Conservation (phyloP, 2,329 filamentous ascomycete species). For the Davidsoniella neocaledoniae region DNA sequence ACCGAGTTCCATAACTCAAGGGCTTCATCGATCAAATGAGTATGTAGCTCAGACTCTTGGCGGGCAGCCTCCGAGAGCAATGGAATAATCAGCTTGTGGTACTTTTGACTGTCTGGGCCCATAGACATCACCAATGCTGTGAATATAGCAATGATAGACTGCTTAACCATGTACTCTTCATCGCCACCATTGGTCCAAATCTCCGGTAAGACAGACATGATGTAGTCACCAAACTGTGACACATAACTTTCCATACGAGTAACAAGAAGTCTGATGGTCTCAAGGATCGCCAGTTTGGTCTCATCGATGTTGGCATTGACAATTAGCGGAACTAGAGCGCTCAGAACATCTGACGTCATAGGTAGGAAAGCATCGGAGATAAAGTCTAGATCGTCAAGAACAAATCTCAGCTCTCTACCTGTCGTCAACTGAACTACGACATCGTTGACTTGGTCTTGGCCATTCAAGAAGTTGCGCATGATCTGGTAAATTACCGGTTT, state of each 20-base stretch:
- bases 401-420: conserved; percentile 62
- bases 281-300: conserved; percentile 77
- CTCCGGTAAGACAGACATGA: conserved; percentile 62
- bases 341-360: conserved; percentile 57
- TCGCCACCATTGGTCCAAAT: conserved; percentile 69
- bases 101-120: conserved; percentile 58
- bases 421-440: conserved; percentile 84
- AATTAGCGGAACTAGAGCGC: conserved; percentile 59
- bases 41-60: conserved; percentile 53
- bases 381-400: conserved; percentile 78
- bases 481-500: conserved; percentile 70
- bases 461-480: conserved; percentile 70
- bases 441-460: conserved; percentile 65
- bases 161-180: conserved; percentile 84
- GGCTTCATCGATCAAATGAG: conserved; percentile 82
- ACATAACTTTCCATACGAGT: conserved; percentile 63
- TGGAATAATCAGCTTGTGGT: conserved; percentile 65
- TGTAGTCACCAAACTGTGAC: conserved; percentile 53
- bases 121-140: conserved; percentile 74
- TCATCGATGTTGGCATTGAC: conserved; percentile 67
- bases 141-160: conserved; percentile 75
- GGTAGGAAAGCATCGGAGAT: conserved; percentile 56
- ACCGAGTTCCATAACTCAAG: conserved; percentile 78
- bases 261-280: conserved; percentile 69
- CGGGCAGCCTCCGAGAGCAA: conserved; percentile 68